phyloP scores from a whole-genome alignment of 306 rosid genomes.

The Cyclanthera cordifolia region DNA sequence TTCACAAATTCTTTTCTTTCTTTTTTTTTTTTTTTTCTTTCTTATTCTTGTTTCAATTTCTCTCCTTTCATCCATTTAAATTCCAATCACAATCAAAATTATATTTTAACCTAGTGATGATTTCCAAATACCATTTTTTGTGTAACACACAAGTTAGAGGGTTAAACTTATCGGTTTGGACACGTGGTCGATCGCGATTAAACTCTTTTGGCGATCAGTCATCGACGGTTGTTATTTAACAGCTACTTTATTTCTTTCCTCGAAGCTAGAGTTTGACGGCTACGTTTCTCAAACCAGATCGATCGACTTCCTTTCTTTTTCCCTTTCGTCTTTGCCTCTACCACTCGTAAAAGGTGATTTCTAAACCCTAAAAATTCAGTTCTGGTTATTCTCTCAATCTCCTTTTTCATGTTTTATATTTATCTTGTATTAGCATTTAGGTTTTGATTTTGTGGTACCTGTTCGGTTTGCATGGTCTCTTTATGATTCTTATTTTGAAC shows the following conservation, averaged over 20 bases:
- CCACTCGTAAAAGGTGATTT: slow-evolving; percentile 11
- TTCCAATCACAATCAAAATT: too few relatives aligned
- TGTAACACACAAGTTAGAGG: neutral
- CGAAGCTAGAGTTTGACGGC: slow-evolving; percentile 4
- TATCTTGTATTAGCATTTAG: too few relatives aligned
- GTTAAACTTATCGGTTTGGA: neutral
- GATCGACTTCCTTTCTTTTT: neutral
- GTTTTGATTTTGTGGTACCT: too few relatives aligned
- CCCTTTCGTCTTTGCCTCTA: neutral
- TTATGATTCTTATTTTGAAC: neutral
- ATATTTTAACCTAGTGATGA: too few relatives aligned
- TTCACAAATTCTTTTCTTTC: too few relatives aligned
- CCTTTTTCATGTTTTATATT: too few relatives aligned
- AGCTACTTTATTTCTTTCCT: slow-evolving; percentile 4
- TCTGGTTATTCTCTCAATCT: too few relatives aligned
- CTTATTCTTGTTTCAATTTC: too few relatives aligned
- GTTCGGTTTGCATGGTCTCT: too few relatives aligned
- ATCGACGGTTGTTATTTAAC: slow-evolving; percentile 15
- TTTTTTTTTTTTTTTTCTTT: too few relatives aligned
- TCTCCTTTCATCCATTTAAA: too few relatives aligned
- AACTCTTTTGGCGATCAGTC: neutral
- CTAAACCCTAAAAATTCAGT: slow-evolving; percentile 4
- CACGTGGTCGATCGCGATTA: slow-evolving; percentile 14
- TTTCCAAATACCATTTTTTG: neutral
- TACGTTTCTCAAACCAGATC: slow-evolving; percentile 15